Conservation (phyloP, 306 rosid genomes). For the Cucumis melo region DNA sequence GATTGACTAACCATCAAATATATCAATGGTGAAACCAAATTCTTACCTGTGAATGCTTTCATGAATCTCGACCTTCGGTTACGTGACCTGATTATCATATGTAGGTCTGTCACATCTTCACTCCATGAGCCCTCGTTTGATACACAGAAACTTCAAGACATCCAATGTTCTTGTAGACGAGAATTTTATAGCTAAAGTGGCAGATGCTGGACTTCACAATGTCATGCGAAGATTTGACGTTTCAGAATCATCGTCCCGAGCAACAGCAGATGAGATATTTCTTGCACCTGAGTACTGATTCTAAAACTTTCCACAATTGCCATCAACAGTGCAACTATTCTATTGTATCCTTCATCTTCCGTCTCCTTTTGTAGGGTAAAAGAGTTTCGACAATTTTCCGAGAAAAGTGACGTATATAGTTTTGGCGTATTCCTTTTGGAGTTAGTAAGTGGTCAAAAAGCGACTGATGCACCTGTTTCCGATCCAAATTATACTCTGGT, state of each 20-base stretch:
- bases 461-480: slow-evolving; percentile 30
- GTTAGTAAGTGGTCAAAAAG: slow-evolving; percentile 65
- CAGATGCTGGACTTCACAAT: slow-evolving; percentile 77
- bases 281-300: slow-evolving; percentile 74
- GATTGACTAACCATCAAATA: slow-evolving; percentile 21
- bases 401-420: slow-evolving; percentile 81
- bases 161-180: slow-evolving; percentile 86
- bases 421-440: slow-evolving; percentile 79
- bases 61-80: slow-evolving; percentile 28
- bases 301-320: not conserved
- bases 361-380: slow-evolving; percentile 46
- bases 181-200: slow-evolving; percentile 68
- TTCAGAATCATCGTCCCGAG: slow-evolving; percentile 72
- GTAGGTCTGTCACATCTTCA: slow-evolving; percentile 84
- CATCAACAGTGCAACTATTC: not conserved
- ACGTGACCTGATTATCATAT: slow-evolving; percentile 2
- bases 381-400: slow-evolving; percentile 79
- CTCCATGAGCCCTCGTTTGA: slow-evolving; percentile 67
- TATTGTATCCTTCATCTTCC: slow-evolving; percentile 8
- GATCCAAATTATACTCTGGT: slow-evolving; percentile 44
- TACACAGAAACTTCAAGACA: slow-evolving; percentile 82
- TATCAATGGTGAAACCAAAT: slow-evolving; percentile 1
- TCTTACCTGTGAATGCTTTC: slow-evolving; percentile 31
- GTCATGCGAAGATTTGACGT: slow-evolving; percentile 52
- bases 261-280: slow-evolving; percentile 50